Percentiles rank a stretch among this genome's conserved stretches.
Evolutionary conservation across 768 basidiomycete species (phyloP).

Genomic region (Trametes cinnabarina): DNA sequence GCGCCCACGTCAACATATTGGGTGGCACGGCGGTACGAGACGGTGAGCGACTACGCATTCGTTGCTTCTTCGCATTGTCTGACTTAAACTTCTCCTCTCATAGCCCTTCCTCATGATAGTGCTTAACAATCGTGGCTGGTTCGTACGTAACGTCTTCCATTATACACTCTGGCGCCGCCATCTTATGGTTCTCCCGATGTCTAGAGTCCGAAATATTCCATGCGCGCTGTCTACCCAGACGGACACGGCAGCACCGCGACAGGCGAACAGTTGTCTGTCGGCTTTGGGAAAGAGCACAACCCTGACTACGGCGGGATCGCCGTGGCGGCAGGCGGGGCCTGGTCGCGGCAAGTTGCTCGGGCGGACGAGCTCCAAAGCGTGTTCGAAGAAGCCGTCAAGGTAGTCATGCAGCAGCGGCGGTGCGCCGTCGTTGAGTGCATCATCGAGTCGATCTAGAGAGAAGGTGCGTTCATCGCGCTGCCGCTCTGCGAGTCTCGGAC

Average conservation of each 20-base stretch:
- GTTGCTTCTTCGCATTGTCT: not conserved
- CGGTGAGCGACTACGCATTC: too few species aligned
- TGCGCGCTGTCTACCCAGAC: conserved; percentile 60
- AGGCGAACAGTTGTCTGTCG: conserved; percentile 54
- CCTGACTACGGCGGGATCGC: conserved; percentile 65
- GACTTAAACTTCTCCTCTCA: not conserved
- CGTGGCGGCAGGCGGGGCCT: conserved; percentile 64
- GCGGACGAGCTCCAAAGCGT: conserved; percentile 32
- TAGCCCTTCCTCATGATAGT: conserved; percentile 59
- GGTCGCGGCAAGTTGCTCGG: conserved; percentile 46
- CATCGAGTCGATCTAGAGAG: conserved; percentile 20
- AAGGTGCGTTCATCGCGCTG: not conserved
- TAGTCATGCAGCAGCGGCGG: conserved; percentile 55
- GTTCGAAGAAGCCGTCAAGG: conserved; percentile 48
- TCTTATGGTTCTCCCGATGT: not conserved
- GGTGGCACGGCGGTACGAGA: conserved; percentile 69
- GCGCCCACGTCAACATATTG: conserved; percentile 67
- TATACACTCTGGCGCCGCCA: not conserved
- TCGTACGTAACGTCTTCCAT: conserved; percentile 34
- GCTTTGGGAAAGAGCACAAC: conserved; percentile 57
- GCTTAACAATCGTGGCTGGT: conserved; percentile 73
- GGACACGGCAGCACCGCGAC: conserved; percentile 46
- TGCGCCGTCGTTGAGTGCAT: conserved; percentile 68
- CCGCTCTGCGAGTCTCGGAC: too few species aligned
- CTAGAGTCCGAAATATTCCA: conserved; percentile 59